These are phyloP conservation scores for Nakaseomyces nivariensis DNA, from an alignment of 1,139 yeast species.

Conservation along the genomic window DNA sequence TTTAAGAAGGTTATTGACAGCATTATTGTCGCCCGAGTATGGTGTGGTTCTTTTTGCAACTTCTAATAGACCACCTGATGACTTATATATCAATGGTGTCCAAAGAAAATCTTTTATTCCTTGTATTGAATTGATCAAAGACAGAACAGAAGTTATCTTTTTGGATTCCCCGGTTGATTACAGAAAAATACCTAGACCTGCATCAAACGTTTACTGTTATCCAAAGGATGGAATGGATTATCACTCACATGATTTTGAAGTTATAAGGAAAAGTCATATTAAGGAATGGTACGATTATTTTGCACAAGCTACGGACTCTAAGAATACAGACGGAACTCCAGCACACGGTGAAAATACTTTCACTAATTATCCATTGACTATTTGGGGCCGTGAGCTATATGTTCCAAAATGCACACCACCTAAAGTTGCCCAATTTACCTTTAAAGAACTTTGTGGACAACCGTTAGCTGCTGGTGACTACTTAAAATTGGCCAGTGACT, in stretches of 20 bases:
- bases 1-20: constrained; percentile 60
- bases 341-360: constrained; percentile 13
- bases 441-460: constrained; percentile 72
- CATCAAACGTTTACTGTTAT: constrained; percentile 67
- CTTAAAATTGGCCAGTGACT: constrained; percentile 67
- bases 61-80: constrained; percentile 91
- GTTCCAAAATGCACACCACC: constrained; percentile 75
- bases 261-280: constrained; percentile 54
- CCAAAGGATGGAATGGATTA: constrained; percentile 57
- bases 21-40: constrained; percentile 52
- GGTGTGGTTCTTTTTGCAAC: constrained; percentile 89
- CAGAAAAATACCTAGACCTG: constrained; percentile 76
- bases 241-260: constrained; percentile 39
- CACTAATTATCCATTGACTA: constrained; percentile 28
- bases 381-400: constrained; percentile 79
- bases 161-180: constrained; percentile 90
- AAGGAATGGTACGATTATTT: constrained; percentile 73
- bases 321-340: constrained; percentile 17
- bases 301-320: constrained; percentile 43
- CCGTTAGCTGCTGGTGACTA: constrained; percentile 96
- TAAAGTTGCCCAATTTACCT: constrained; percentile 80
- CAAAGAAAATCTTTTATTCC: constrained; percentile 89
- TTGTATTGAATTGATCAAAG: constrained; percentile 71
- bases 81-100: constrained; percentile 82
- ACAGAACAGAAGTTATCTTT: constrained; percentile 64